Evolutionary conservation across 2,329 filamentous ascomycete genomes (phyloP).

Genomic region (Sporothrix phasma): DNA sequence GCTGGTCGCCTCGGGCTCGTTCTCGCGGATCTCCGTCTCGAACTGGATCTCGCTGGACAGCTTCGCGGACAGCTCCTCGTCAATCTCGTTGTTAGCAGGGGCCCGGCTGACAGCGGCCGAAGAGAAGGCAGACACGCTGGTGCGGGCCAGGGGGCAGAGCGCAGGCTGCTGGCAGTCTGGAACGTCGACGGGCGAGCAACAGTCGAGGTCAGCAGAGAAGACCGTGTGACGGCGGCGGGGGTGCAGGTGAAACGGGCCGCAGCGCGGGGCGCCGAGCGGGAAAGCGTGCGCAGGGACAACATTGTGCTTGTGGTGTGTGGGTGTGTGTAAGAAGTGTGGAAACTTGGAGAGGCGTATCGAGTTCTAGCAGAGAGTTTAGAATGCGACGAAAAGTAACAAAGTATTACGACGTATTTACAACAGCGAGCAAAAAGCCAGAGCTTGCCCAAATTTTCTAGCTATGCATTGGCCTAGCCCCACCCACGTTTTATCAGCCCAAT

Average conservation of each 20-base stretch:
- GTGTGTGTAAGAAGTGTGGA: neutral
- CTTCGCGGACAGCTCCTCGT: slow-evolving; percentile 77
- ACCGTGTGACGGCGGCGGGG: slow-evolving; percentile 29
- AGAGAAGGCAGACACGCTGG: slow-evolving; percentile 35
- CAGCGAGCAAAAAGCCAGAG: slow-evolving; percentile 14
- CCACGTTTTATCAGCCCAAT: neutral
- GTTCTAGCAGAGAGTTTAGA: neutral
- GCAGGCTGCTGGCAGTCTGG: slow-evolving; percentile 30
- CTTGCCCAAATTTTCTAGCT: slow-evolving; percentile 6
- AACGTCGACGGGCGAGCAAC: neutral
- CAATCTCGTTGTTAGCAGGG: slow-evolving; percentile 39
- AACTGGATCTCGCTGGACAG: slow-evolving; percentile 74
- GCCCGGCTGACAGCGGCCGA: slow-evolving; percentile 36
- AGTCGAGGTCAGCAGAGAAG: neutral
- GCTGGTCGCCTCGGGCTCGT: slow-evolving; percentile 61
- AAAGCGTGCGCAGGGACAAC: slow-evolving; percentile 57
- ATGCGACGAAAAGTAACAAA: neutral
- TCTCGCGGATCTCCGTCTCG: slow-evolving; percentile 70
- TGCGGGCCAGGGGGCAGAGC: slow-evolving; percentile 18
- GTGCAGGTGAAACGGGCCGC: slow-evolving; percentile 43
- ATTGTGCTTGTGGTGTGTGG: slow-evolving; percentile 37
- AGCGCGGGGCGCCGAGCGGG: slow-evolving; percentile 57
- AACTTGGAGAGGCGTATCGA: neutral
- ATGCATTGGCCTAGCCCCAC: neutral
- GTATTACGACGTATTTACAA: neutral